Conservation (phyloP, 2,329 filamentous ascomycete genomes). For the Cercospora sp. region DNA sequence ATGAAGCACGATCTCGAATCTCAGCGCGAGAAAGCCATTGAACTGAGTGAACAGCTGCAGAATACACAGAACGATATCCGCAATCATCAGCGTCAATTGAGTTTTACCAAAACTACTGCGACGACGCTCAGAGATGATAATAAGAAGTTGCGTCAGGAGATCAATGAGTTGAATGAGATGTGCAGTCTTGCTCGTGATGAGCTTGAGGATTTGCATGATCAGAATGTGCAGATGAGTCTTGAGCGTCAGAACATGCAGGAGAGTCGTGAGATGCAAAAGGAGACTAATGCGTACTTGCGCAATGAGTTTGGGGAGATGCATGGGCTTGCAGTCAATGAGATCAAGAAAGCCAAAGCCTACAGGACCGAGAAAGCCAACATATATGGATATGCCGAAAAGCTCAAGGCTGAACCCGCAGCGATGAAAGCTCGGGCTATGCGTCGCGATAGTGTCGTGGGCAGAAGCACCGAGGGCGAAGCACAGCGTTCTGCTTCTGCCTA, state of each 20-base stretch:
- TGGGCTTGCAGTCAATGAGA: not conserved
- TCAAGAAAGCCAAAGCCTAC: not conserved
- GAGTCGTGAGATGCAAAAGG: slow-evolving; percentile 1
- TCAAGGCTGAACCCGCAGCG: not conserved
- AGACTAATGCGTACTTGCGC: slow-evolving; percentile 11
- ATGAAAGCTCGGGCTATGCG: slow-evolving; percentile 1
- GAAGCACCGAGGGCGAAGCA: not conserved
- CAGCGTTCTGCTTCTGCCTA: slow-evolving; percentile 2
- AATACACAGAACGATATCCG: slow-evolving; percentile 4
- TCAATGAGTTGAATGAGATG: slow-evolving; percentile 3
- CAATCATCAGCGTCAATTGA: slow-evolving; percentile 8
- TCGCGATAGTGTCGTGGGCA: slow-evolving; percentile 14
- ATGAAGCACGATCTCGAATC: slow-evolving; percentile 12
- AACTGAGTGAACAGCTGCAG: slow-evolving; percentile 7
- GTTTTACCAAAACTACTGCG: slow-evolving; percentile 3
- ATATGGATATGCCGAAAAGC: not conserved
- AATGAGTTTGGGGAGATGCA: slow-evolving; percentile 10
- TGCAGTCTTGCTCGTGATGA: not conserved
- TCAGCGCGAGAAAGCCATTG: not conserved
- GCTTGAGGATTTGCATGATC: not conserved
- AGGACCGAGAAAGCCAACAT: not conserved
- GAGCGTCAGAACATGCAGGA: not conserved
- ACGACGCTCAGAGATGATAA: slow-evolving; percentile 12
- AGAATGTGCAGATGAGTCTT: not conserved
- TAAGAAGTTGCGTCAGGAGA: not conserved